Percentiles rank a stretch among this genome's conserved stretches.
phyloP scores from a whole-genome alignment of 2,329 filamentous ascomycete genomes.

The Curvularia eragrostidis region DNA sequence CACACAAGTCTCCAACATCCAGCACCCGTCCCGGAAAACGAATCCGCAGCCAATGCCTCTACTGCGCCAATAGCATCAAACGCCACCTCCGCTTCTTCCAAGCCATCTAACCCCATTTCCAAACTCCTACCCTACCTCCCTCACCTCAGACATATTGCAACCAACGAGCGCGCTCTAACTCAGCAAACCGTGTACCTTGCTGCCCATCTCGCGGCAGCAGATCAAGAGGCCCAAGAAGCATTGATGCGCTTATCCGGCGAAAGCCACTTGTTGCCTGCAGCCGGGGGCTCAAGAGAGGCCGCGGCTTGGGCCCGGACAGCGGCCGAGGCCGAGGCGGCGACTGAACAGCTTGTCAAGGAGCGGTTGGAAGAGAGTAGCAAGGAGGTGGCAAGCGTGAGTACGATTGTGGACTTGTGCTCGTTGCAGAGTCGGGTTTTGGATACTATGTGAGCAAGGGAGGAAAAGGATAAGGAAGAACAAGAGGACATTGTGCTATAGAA shows the following conservation, averaged over 20 bases:
- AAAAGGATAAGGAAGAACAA: no score
- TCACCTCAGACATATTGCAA: conserved; percentile 31
- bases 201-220: conserved; percentile 38
- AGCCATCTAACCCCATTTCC: conserved; percentile 23
- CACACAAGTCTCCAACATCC: conserved; percentile 31
- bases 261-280: conserved; percentile 48
- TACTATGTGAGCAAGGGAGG: background rate
- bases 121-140: conserved; percentile 43
- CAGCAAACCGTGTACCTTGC: conserved; percentile 47
- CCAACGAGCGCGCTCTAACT: conserved; percentile 41
- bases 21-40: background rate
- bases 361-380: conserved; percentile 31
- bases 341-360: conserved; percentile 25
- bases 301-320: conserved; percentile 37
- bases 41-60: background rate
- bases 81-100: conserved; percentile 12
- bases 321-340: conserved; percentile 28
- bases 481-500: no score
- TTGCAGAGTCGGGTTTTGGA: conserved; percentile 33
- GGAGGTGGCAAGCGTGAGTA: conserved; percentile 33
- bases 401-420: conserved; percentile 39
- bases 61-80: background rate
- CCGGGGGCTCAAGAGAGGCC: conserved; percentile 33
- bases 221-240: conserved; percentile 38
- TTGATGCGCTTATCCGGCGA: conserved; percentile 47